Conservation (phyloP, 352 stramenopile species). For the Pythium folliculosum region DNA sequence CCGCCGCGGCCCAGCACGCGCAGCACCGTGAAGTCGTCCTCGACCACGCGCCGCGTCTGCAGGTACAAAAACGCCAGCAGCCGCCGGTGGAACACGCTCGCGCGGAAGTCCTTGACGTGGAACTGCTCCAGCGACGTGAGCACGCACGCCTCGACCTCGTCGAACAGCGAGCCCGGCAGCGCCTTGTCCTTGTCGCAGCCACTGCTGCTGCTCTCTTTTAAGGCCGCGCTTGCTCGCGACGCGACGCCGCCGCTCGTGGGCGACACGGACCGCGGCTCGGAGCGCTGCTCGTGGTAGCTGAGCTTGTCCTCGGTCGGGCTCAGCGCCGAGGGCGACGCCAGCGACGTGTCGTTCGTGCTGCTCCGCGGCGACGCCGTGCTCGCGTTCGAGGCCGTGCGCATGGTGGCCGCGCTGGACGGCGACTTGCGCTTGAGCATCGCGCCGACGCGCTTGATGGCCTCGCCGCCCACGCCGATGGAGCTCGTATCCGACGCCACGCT, state of each 20-base stretch:
- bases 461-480: slow-evolving; percentile 55
- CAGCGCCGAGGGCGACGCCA: slow-evolving; percentile 9
- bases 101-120: slow-evolving; percentile 77
- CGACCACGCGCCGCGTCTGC: slow-evolving; percentile 86
- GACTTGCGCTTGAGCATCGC: slow-evolving; percentile 47
- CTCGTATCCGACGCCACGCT: slow-evolving; percentile 39
- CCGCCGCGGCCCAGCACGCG: slow-evolving; percentile 94
- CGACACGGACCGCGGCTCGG: background rate
- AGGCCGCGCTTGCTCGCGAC: background rate
- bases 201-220: background rate
- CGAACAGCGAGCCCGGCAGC: slow-evolving; percentile 49
- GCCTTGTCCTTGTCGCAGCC: slow-evolving; percentile 22
- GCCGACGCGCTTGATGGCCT: slow-evolving; percentile 54
- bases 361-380: slow-evolving; percentile 30
- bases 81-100: slow-evolving; percentile 77
- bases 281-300: slow-evolving; percentile 9
- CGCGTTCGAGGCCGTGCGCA: slow-evolving; percentile 19
- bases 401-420: background rate
- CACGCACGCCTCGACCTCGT: slow-evolving; percentile 76
- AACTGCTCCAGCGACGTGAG: slow-evolving; percentile 65
- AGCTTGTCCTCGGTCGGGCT: slow-evolving; percentile 18
- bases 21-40: slow-evolving; percentile 96
- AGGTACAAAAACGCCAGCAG: slow-evolving; percentile 92
- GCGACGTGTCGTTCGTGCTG: slow-evolving; percentile 15
- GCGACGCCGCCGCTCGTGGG: background rate